Base-by-base conservation (phyloP, 1,284 basidiomycete species). In the Cronartium ribicola region DNA sequence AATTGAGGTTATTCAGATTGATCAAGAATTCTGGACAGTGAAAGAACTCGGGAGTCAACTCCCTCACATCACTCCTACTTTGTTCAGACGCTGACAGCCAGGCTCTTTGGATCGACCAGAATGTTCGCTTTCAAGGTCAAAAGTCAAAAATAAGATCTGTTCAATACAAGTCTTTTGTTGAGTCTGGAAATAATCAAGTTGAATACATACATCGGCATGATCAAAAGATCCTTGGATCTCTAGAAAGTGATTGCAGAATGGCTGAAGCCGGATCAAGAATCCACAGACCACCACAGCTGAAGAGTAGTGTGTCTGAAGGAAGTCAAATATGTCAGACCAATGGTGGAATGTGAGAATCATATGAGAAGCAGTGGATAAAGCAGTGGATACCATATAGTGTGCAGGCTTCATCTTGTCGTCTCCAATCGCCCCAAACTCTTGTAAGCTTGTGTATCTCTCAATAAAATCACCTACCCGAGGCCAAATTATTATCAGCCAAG, bases 281-380 rank as follows among this genome's bases (percentile, higher is more conserved):
- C 95, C 93, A 83, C 93, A 95, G 43, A 95, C 92, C 75, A 94
- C 96, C 89, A 96, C 95, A 0, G 93, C 95, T 5, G 92, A 95
- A 78, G 91, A 92, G 80, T 94, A 98, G 80, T 97, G 94, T 0
- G 94, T 97, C 63, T 92, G 81, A 64, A 79, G 80, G 75, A 36
- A 65, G 44, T 60, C 64, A 43, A 7, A 76, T 3, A 14, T 14
- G 41, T 63, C 11, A 51, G n/a, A 63, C 37, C 36, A 76, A 79
- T 96, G 91, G 83, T 82, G 82, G 61, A 3, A 10, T 37, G 36
- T 20, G 70, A 37, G 74, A 63, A 74, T n/a, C 17, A 57, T 62
- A 44, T 22, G 41, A 72, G 70, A 48, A 65, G 44, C 29, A 51
- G 1, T 41, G 46, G 40, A 13, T 43, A 37, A 29, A 36, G 61